Base-by-base conservation (phyloP, 257 asterid species). In the Solanum infundibuliforme region DNA sequence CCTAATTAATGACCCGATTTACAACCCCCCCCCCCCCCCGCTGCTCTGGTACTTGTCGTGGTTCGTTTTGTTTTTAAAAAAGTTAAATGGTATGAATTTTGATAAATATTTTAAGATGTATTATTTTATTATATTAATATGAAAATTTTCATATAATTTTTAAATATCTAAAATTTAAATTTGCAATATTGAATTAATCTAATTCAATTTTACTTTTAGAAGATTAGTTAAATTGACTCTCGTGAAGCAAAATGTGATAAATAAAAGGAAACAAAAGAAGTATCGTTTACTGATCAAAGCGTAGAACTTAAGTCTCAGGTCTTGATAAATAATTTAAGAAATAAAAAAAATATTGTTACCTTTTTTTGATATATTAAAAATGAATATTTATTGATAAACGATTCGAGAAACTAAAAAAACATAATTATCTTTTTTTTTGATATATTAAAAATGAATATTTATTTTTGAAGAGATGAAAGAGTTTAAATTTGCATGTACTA, bases 11-110 rank as follows among this genome's bases (percentile, higher is more conserved):
- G 8, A 2, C 60, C 60, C 21, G 0, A 48, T 14, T 16, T 2
- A 0, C 23, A 5, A 5, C 0, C 7, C 7, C 55, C 6, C 20
- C 60, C 21, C 1, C 0, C 52, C 55, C 20, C 7, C 2, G 1
- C 52, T 4, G 58, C 7, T 46, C 1, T 48, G 58, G 14, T 27
- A 68, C 31, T 27, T 12, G 5, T 27, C 18, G 31, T 1, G 5
- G 8, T 66, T 27, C 2, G 4, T 66, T 66, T 66, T 12, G 12
- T 21, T 60, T 60, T 60, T 4, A 0, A 1, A 23, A 4, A 10
- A 60, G 14, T 62, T 8, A 60, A 60, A 23, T 12, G 3, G 0
- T 5, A 66, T 5, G 2, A 1, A 12, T 1, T 66, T 25, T 27
- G 5, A 66, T 27, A 0, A 6, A 66, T 5, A 66, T 5, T 25